A percentile compares a stretch with the other conserved stretches of the same genome.
Conservation (phyloP, 2,329 filamentous ascomycete species). For the Sporothrix variecibatus region DNA sequence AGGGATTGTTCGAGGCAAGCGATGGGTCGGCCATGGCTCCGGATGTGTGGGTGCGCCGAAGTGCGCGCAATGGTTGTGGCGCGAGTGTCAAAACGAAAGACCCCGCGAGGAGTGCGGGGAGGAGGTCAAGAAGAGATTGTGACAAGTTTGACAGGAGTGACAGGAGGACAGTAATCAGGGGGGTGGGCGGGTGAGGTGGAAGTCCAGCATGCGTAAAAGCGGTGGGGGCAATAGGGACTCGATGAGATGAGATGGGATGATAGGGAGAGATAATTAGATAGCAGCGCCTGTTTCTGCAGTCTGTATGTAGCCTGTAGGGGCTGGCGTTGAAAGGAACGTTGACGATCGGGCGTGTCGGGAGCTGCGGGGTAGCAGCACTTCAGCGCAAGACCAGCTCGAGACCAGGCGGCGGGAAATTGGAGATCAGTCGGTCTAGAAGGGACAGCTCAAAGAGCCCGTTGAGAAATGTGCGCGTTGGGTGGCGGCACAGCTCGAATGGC, state of each 20-base stretch:
- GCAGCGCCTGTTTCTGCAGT: neutral
- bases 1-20: slow-evolving; percentile 54
- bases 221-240: slow-evolving; percentile 7
- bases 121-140: neutral
- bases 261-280: neutral
- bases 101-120: neutral
- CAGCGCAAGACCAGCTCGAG: neutral
- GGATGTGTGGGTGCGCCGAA: slow-evolving; percentile 7
- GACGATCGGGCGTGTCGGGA: slow-evolving; percentile 20
- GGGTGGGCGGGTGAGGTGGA: neutral
- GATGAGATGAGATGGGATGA: neutral
- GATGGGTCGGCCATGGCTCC: slow-evolving; percentile 41
- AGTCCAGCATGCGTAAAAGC: neutral
- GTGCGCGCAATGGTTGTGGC: neutral
- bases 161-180: neutral
- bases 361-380: slow-evolving; percentile 24
- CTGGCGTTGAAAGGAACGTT: neutral
- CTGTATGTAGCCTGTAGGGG: neutral
- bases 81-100: neutral
- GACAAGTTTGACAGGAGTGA: neutral
- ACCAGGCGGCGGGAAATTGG: slow-evolving; percentile 13
- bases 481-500: neutral
- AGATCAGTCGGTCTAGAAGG: neutral
- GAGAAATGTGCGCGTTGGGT: neutral
- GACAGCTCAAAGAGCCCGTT: neutral